Evolutionary conservation across 2,329 filamentous ascomycete genomes (phyloP).

Genomic region (Phaeosphaeriaceae sp.): DNA sequence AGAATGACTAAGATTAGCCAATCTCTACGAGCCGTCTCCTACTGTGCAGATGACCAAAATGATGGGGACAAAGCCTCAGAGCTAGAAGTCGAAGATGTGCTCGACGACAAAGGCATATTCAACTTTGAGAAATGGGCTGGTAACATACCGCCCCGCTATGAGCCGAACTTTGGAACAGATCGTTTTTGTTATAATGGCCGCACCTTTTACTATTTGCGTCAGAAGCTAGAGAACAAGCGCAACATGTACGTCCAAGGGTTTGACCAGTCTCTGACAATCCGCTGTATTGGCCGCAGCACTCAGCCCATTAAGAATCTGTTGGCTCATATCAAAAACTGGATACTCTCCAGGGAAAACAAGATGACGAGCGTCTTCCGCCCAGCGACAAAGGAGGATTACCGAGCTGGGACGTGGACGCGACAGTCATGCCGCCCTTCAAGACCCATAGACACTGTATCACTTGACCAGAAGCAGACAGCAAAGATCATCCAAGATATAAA

Average conservation of each 20-base stretch:
- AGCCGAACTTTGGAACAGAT: conserved; percentile 56
- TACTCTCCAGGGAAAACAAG: conserved; percentile 49
- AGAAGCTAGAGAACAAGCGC: conserved; percentile 44
- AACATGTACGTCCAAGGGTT: conserved; percentile 34
- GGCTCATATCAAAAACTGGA: conserved; percentile 52
- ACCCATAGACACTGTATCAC: conserved; percentile 76
- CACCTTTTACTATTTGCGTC: conserved; percentile 49
- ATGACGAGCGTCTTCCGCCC: conserved; percentile 52
- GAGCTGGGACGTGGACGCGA: conserved; percentile 46
- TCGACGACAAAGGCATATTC: conserved; percentile 53
- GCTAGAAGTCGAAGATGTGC: conserved; percentile 43
- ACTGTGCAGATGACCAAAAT: conserved; percentile 43
- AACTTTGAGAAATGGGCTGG: conserved; percentile 59
- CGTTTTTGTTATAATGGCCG: conserved; percentile 53
- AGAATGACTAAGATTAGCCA: conserved; percentile 47
- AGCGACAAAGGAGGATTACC: not conserved
- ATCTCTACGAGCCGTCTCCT: conserved; percentile 51
- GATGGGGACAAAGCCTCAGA: conserved; percentile 40
- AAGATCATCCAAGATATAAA: conserved; percentile 74
- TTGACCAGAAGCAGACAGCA: conserved; percentile 71
- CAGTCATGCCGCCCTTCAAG: conserved; percentile 65
- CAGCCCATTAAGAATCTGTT: conserved; percentile 57
- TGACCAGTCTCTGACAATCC: conserved; percentile 53
- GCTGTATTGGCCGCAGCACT: conserved; percentile 56
- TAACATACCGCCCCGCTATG: conserved; percentile 56